Evolutionary conservation across 2,329 filamentous ascomycete species (phyloP).

Genomic region (Botrytis paeoniae): DNA sequence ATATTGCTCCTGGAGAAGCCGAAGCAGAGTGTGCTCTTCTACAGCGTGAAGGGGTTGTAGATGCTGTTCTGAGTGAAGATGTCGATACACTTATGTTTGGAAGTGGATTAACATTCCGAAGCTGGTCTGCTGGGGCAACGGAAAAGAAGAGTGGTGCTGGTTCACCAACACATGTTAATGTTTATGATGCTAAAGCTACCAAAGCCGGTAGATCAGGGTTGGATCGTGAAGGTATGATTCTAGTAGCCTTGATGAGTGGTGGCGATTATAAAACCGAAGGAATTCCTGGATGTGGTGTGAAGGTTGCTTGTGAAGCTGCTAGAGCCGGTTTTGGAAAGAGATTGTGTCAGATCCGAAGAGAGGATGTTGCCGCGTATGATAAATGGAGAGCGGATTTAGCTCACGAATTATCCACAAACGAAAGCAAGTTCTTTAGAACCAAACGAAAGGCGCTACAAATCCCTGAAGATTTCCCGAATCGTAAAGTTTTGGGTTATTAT

Average conservation of each 20-base stretch:
- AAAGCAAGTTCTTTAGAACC: slow-evolving; percentile 73
- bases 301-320: slow-evolving; percentile 85
- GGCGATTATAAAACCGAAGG: slow-evolving; percentile 92
- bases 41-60: slow-evolving; percentile 77
- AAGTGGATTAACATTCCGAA: slow-evolving; percentile 72
- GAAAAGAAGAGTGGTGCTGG: slow-evolving; percentile 64
- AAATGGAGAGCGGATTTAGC: slow-evolving; percentile 71
- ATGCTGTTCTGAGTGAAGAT: slow-evolving; percentile 93
- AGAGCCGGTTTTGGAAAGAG: slow-evolving; percentile 79
- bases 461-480: slow-evolving; percentile 76
- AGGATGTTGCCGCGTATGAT: slow-evolving; percentile 57
- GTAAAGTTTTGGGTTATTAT: slow-evolving; percentile 79
- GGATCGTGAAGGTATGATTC: slow-evolving; percentile 83
- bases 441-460: slow-evolving; percentile 73
- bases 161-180: slow-evolving; percentile 77
- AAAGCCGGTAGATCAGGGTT: slow-evolving; percentile 54
- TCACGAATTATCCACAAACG: slow-evolving; percentile 78
- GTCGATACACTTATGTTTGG: slow-evolving; percentile 98
- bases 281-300: slow-evolving; percentile 81
- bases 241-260: slow-evolving; percentile 91
- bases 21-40: slow-evolving; percentile 93
- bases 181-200: slow-evolving; percentile 67
- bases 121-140: slow-evolving; percentile 63
- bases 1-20: slow-evolving; percentile 89
- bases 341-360: slow-evolving; percentile 62